phyloP scores from a whole-genome alignment of 768 basidiomycete genomes.

The Lactarius psammicola region DNA sequence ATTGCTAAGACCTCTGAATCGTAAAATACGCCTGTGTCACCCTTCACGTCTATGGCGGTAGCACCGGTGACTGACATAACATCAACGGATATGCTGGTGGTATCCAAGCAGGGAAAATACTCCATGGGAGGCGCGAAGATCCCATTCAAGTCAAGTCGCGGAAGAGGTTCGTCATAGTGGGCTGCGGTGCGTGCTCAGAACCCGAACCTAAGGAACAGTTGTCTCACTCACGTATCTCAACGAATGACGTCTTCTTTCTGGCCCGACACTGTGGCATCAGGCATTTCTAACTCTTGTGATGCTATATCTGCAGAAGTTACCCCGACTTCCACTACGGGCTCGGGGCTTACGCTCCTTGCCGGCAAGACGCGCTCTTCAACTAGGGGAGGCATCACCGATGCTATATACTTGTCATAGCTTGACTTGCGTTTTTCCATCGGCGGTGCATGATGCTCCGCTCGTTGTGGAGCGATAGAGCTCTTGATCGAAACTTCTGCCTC shows the following conservation, averaged over 20 bases:
- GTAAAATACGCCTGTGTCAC: conserved; percentile 59
- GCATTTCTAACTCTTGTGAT: background rate
- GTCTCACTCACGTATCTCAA: conserved; percentile 39
- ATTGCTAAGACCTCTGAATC: conserved; percentile 69
- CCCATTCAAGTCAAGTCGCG: conserved; percentile 47
- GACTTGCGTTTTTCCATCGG: conserved; percentile 60
- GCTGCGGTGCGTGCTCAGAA: conserved; percentile 13
- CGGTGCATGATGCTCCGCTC: conserved; percentile 19
- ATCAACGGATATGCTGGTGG: conserved; percentile 69
- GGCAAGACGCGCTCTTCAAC: conserved; percentile 65
- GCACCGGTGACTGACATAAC: conserved; percentile 58
- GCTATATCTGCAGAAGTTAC: background rate
- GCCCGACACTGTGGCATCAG: background rate
- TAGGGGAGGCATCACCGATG: conserved; percentile 60
- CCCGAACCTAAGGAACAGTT: conserved; percentile 6
- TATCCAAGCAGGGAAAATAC: conserved; percentile 37
- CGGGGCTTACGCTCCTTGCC: conserved; percentile 29
- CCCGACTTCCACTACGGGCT: background rate
- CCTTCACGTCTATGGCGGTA: conserved; percentile 46
- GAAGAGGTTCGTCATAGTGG: conserved; percentile 45
- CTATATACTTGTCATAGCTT: conserved; percentile 65
- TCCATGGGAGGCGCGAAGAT: conserved; percentile 39
- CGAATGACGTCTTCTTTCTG: conserved; percentile 9
- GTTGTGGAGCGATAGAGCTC: background rate
- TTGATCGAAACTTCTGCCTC: background rate